These are phyloP conservation scores for Lichtheimia hyalospora DNA, from an alignment of 371 early-diverging fungal species.

Conservation along the genomic window DNA sequence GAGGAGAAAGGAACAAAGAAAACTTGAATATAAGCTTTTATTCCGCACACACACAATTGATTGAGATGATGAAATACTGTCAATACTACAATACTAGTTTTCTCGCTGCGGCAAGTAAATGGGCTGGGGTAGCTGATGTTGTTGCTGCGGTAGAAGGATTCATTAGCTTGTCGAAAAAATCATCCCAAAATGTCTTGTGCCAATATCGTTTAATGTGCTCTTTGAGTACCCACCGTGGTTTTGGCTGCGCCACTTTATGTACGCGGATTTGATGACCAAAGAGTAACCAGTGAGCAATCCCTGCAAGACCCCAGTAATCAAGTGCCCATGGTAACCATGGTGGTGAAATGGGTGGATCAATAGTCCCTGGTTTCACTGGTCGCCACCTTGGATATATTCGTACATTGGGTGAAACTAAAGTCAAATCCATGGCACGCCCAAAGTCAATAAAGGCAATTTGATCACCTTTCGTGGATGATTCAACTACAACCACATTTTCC, in stretches of 20 bases:
- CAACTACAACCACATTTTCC: constrained; percentile 42
- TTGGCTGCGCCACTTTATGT: background rate
- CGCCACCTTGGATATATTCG: constrained; percentile 35
- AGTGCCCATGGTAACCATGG: constrained; percentile 25
- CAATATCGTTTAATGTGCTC: constrained; percentile 44
- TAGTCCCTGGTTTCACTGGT: constrained; percentile 17
- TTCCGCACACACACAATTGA: too few relatives aligned
- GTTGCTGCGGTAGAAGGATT: constrained; percentile 20
- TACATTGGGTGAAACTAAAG: constrained; percentile 13
- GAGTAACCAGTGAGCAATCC: constrained; percentile 31
- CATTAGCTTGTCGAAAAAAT: constrained; percentile 32
- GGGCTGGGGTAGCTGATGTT: background rate
- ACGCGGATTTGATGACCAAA: constrained; percentile 23
- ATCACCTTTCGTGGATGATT: constrained; percentile 2
- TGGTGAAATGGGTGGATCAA: constrained; percentile 9
- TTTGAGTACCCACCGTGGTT: constrained; percentile 12
- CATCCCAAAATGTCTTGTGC: constrained; percentile 33
- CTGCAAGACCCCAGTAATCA: constrained; percentile 50
- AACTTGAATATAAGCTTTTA: too few relatives aligned
- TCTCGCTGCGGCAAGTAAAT: background rate
- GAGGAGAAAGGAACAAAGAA: too few relatives aligned
- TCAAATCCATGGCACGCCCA: constrained; percentile 41
- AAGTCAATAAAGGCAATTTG: constrained; percentile 46
- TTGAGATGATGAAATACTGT: too few relatives aligned
- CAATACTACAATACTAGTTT: constrained; percentile 5